A percentile compares a stretch with the other conserved stretches of the same genome.
Evolutionary conservation across 768 basidiomycete genomes (phyloP).

Genomic region (Suillus plorans): DNA sequence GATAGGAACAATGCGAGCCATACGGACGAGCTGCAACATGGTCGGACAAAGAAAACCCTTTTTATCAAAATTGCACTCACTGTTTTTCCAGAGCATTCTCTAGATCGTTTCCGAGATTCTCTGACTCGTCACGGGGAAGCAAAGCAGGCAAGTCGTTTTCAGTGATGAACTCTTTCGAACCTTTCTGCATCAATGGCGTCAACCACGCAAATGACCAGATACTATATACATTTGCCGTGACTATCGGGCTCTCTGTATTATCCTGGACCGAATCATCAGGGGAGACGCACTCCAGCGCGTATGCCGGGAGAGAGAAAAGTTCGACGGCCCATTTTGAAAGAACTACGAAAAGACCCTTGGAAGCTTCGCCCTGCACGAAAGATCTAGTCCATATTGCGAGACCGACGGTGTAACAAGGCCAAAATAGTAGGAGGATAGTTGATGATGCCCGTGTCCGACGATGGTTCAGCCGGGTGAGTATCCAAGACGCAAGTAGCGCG

Average conservation of each 20-base stretch:
- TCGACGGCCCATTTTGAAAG: constrained; percentile 43
- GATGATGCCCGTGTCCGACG: constrained; percentile 70
- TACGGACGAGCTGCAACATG: constrained; percentile 50
- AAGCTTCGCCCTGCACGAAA: constrained; percentile 30
- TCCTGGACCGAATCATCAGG: constrained; percentile 51
- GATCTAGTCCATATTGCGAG: constrained; percentile 65
- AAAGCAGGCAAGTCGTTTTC: constrained; percentile 86
- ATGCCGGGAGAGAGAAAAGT: constrained; percentile 51
- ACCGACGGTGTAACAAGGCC: constrained; percentile 62
- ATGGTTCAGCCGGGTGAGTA: constrained; percentile 68
- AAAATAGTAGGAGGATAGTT: constrained; percentile 74
- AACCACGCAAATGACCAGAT: constrained; percentile 87
- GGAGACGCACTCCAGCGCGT: constrained; percentile 68
- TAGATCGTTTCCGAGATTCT: constrained; percentile 62
- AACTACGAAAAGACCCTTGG: constrained; percentile 37
- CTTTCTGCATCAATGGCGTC: constrained; percentile 74
- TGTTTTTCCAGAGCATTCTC: constrained; percentile 61
- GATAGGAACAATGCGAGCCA: constrained; percentile 74
- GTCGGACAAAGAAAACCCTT: background rate
- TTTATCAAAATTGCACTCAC: constrained; percentile 37
- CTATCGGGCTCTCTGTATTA: constrained; percentile 60
- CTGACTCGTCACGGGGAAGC: constrained; percentile 64
- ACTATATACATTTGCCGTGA: constrained; percentile 81
- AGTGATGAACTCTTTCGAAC: constrained; percentile 63
- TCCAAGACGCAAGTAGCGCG: constrained; percentile 45